Conservation (phyloP, 495 filamentous ascomycete genomes). For the Podospora appendiculata region DNA sequence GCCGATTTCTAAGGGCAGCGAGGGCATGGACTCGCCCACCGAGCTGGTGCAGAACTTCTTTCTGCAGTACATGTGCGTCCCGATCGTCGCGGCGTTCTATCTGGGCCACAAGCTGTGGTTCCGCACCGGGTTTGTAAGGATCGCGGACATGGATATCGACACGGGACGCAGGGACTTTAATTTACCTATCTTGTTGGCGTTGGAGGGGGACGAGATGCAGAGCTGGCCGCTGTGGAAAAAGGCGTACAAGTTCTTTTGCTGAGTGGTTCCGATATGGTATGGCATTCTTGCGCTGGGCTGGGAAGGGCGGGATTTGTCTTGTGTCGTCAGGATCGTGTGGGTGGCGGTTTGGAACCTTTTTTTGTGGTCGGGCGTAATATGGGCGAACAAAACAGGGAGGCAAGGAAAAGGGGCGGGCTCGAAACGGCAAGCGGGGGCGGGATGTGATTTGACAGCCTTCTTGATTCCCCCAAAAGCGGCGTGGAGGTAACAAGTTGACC, state of each 20-base stretch:
- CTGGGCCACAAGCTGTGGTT: slow-evolving; percentile 73
- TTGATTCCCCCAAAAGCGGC: too few species aligned
- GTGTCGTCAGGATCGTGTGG: too few species aligned
- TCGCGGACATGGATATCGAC: slow-evolving; percentile 71
- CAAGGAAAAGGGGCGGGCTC: too few species aligned
- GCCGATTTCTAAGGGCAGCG: slow-evolving; percentile 49
- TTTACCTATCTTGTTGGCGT: slow-evolving; percentile 60
- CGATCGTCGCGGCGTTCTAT: slow-evolving; percentile 71
- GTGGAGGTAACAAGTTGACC: too few species aligned
- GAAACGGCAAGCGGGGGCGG: too few species aligned
- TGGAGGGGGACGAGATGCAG: slow-evolving; percentile 65
- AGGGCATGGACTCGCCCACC: slow-evolving; percentile 1
- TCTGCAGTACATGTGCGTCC: slow-evolving; percentile 69
- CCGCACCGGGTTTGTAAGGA: slow-evolving; percentile 56
- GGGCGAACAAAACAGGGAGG: too few species aligned
- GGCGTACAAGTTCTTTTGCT: slow-evolving; percentile 50
- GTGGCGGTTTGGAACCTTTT: too few species aligned
- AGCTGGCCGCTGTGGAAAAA: slow-evolving; percentile 85
- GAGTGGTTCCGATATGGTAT: neutral
- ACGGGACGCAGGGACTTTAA: slow-evolving; percentile 89
- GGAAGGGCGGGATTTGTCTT: too few species aligned
- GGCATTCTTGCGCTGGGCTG: too few species aligned
- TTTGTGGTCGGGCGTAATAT: too few species aligned
- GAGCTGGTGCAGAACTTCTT: slow-evolving; percentile 55
- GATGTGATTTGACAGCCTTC: too few species aligned